A percentile compares a stretch with the other conserved stretches of the same genome.
phyloP scores from a whole-genome alignment of 2,329 filamentous ascomycete species.

The Colletotrichum sidae region DNA sequence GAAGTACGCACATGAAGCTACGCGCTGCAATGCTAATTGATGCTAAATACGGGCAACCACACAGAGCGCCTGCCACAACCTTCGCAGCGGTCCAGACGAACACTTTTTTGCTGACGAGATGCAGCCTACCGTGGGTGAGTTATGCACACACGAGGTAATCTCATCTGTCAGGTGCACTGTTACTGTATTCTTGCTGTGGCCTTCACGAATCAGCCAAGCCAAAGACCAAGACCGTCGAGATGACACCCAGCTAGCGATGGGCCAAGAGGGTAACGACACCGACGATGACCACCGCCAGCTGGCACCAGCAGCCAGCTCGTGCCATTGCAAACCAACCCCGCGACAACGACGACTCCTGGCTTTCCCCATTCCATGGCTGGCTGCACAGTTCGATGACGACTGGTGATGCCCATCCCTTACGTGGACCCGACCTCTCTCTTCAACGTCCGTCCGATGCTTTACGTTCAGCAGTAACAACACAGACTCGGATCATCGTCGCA shows the following conservation, averaged over 20 bases:
- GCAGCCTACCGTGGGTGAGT: background rate
- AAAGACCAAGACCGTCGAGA: background rate
- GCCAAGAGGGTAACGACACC: background rate
- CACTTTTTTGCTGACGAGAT: conserved; percentile 5
- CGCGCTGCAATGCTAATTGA: background rate
- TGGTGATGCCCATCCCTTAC: background rate
- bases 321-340: too few relatives aligned
- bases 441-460: conserved; percentile 12
- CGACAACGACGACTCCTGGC: background rate
- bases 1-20: conserved; percentile 15
- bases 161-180: conserved; percentile 16
- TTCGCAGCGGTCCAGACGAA: conserved; percentile 14
- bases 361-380: background rate
- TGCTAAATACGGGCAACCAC: background rate
- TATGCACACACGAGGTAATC: conserved; percentile 12
- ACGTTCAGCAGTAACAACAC: conserved; percentile 26
- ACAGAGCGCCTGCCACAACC: background rate
- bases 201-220: conserved; percentile 10
- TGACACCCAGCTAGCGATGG: too few relatives aligned
- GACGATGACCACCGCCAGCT: background rate
- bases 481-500: conserved; percentile 22
- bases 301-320: background rate
- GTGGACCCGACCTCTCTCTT: too few relatives aligned
- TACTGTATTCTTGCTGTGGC: background rate
- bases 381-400: conserved; percentile 4